These are phyloP conservation scores for Albifimbria verrucaria DNA, from an alignment of 2,329 filamentous ascomycete genomes.

Conservation along the genomic window DNA sequence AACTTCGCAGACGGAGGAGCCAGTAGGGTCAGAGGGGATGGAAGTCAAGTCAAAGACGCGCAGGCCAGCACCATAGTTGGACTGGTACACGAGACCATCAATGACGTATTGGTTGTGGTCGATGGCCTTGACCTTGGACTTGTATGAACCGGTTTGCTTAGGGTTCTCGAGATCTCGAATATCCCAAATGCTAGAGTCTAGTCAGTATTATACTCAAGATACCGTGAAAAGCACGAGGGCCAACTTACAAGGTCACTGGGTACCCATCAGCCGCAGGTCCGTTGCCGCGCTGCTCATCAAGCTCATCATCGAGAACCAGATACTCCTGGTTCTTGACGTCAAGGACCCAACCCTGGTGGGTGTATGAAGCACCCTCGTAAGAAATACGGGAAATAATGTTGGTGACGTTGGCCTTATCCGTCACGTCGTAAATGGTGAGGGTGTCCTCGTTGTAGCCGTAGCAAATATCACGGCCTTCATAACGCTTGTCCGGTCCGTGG, in stretches of 20 bases:
- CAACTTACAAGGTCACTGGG: conserved; percentile 28
- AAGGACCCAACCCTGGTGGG: conserved; percentile 52
- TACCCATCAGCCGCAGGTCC: conserved; percentile 8
- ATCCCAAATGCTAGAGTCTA: conserved; percentile 38
- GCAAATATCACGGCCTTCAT: conserved; percentile 2
- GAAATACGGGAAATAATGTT: conserved; percentile 46
- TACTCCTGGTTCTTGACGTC: conserved; percentile 36
- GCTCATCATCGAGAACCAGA: conserved; percentile 47
- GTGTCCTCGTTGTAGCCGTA: conserved; percentile 4
- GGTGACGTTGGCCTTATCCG: conserved; percentile 39
- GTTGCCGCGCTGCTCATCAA: conserved; percentile 41
- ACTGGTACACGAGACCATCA: conserved; percentile 39
- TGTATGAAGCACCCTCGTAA: conserved; percentile 51
- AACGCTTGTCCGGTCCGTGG: conserved; percentile 1
- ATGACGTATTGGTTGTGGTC: conserved; percentile 46
- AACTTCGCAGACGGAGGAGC: conserved; percentile 34
- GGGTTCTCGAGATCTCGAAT: conserved; percentile 35
- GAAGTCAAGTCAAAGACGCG: conserved; percentile 30
- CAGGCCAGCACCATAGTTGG: conserved; percentile 44
- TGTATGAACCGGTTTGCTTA: conserved; percentile 35
- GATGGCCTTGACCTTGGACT: conserved; percentile 32
- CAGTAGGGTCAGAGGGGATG: conserved; percentile 32
- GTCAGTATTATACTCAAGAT: not conserved
- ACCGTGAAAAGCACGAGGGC: not conserved
- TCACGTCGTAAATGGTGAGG: conserved; percentile 29